Evolutionary conservation across 2,329 filamentous ascomycete genomes (phyloP), one percentile per base, ranked within the genome.

Genomic region (Cordyceps javanica): DNA sequence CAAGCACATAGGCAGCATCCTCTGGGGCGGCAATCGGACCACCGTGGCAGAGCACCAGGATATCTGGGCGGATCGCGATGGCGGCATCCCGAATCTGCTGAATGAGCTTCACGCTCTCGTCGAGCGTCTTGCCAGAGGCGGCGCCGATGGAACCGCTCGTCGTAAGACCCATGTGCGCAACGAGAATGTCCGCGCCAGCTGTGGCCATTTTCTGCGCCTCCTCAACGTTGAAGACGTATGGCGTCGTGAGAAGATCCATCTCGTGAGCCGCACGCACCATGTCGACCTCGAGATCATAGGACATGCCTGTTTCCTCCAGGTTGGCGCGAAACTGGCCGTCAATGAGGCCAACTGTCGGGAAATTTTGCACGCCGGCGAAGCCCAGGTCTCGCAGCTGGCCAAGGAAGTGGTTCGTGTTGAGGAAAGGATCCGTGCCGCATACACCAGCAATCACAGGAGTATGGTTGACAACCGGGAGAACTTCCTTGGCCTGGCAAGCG

Each of bases 291-390:
- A 77, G 71, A 16, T 78, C 79, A 65, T 84, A 90, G 1, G 82
- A 81, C 85, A 90, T 90, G 9, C 82, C 86, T 1, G 86, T 89
- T 68, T 89, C 86, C 66, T 90, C 87, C 2, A 90, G 75, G 62
- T 86, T 85, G 23, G 77, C 76, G 13, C 87, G 78, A 66, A 90
- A 89, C 13, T 76, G 76, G 1, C 85, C 86, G 67, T 90, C 87
- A 36, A 89, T 85, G 23, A 90, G 72, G 0, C 87, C 87, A 2
- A 89, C 86, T 0, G 87, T 89, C 1, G 87, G 87, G 66, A 90
- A 90, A 64, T 90, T 90, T 68, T 90, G 87, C 14, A 89, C 78
- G 2, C 87, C 87, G 2, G 81, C 80, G 62, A 90, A 89, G 0
- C 87, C 87, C 16, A 87, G 69, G 1, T 77, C 77, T 56, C 80